Percentiles rank a stretch among this genome's conserved stretches.
Conservation (phyloP, 352 stramenopile genomes). For the Aphanomyces stellatus region DNA sequence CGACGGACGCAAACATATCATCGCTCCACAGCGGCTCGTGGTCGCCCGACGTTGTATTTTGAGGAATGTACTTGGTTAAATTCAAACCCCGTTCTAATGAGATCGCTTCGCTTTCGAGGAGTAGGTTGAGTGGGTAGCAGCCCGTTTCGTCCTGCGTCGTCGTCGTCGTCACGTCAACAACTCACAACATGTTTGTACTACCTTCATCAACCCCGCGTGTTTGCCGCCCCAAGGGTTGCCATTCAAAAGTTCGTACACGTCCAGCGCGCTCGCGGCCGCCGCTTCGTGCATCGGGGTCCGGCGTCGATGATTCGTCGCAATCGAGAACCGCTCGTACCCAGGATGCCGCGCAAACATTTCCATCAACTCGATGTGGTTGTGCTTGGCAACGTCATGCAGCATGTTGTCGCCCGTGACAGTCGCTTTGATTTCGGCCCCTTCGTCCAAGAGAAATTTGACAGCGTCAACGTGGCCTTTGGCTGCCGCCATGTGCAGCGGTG, state of each 20-base stretch:
- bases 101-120: neutral
- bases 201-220: neutral
- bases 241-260: constrained; percentile 5
- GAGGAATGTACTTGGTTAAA: constrained; percentile 1
- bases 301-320: neutral
- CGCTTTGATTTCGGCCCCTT: neutral
- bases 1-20: neutral
- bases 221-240: constrained; percentile 1
- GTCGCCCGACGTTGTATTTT: neutral
- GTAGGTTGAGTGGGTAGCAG: neutral
- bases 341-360: neutral
- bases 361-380: neutral
- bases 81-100: neutral
- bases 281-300: neutral
- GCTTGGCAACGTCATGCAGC: neutral
- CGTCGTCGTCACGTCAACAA: too few relatives aligned
- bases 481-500: neutral
- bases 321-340: neutral
- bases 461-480: neutral
- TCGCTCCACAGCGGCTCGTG: constrained; percentile 6
- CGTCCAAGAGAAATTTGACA: neutral
- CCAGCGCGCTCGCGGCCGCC: neutral
- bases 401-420: constrained; percentile 1
- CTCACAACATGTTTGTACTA: neutral
- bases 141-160: constrained; percentile 7